Evolutionary conservation across 768 basidiomycete genomes (phyloP).

Genomic region (Lenzites betulinus): DNA sequence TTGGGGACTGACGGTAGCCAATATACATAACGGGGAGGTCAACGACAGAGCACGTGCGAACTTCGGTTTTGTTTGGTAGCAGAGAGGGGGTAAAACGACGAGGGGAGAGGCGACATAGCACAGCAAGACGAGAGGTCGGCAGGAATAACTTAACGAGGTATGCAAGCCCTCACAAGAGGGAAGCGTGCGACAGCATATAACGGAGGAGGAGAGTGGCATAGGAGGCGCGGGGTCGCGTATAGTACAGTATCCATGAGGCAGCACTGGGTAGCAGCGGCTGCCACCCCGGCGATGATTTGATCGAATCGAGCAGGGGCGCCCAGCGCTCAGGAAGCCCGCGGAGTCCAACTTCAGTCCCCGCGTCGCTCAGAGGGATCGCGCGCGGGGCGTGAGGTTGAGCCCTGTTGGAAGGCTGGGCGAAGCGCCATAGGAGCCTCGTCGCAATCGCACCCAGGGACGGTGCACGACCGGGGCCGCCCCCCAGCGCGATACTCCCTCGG

Average conservation of each 20-base stretch:
- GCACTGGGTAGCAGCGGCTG: neutral
- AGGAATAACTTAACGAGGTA: neutral
- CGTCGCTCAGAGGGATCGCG: neutral
- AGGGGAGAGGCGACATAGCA: no score
- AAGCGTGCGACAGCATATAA: neutral
- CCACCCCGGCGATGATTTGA: no score
- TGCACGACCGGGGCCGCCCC: constrained; percentile 15
- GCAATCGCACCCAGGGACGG: constrained; percentile 16
- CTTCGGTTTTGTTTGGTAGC: neutral
- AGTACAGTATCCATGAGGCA: neutral
- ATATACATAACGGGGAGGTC: neutral
- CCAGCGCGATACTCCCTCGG: neutral
- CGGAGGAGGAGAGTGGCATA: neutral
- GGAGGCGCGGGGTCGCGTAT: neutral
- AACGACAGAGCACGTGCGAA: neutral
- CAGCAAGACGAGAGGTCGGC: neutral
- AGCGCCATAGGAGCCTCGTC: constrained; percentile 11
- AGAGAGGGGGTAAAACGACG: neutral
- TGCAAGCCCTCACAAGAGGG: neutral
- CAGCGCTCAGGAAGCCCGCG: neutral
- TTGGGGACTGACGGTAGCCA: neutral
- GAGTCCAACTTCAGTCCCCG: neutral
- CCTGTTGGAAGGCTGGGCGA: constrained; percentile 18
- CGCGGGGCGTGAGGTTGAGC: neutral
- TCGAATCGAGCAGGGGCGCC: neutral